Base-by-base conservation (phyloP, 352 stramenopile species). In the Phytophthora aleatoria region DNA sequence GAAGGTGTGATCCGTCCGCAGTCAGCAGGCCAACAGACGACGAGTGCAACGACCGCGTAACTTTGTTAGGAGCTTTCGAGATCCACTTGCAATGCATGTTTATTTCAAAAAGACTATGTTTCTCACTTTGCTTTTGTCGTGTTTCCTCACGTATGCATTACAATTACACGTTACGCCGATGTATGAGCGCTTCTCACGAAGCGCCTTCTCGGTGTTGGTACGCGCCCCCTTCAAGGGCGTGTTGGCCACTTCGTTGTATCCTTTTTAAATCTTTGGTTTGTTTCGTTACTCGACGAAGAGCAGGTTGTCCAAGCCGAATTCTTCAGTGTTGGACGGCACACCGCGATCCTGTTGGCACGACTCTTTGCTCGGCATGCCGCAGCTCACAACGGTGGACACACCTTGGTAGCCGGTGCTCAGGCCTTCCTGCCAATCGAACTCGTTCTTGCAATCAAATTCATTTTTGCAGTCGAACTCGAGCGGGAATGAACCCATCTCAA, bases 231-330 rank as follows among this genome's bases (percentile, higher is more conserved):
- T 10, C 50, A 26, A 24, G 48, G 30, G 61, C 38, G 52, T 52
- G 59, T 50, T 55, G 13, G 9, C 24, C 35, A 24, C 30, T 42
- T 64, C 47, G n/a, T 35, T 43, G 13, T 42, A n/a, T 57, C 10
- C 10, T 38, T 12, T 41, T 5, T 43, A 3, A 42, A 15, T n/a
- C 12, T 36, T 42, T 26, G 13, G 30, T 13, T 13, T 45, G 9
- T n/a, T 59, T 43, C 33, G 27, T 80, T 61, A 91, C 69, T 91
- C 82, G 51, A 76, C 75, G 54, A 91, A 91, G 41, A 91, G 71
- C 49, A 91, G 66, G 55, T 74, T 84, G 26, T 91, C 82, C 57
- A 91, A 72, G 3, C 78, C 79, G 54, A 89, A 86, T 39, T 91
- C 82, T 64, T 88, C 82, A 15, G 74, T 61, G 54, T 64, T 75